phyloP scores from a whole-genome alignment of 345 rosid species.

The Corymbia maculata region DNA sequence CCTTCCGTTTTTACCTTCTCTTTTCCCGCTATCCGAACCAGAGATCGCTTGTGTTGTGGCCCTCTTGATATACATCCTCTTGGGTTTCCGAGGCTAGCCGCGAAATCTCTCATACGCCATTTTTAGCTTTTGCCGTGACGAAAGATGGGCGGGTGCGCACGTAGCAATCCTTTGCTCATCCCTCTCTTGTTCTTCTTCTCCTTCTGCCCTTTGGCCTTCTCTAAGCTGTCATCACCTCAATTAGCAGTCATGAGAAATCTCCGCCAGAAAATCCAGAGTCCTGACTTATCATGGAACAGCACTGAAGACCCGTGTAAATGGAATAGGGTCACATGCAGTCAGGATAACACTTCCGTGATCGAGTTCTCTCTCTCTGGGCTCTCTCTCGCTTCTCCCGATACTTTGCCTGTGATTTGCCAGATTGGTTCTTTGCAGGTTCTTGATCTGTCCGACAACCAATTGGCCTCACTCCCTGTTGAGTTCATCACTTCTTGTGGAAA shows the following conservation, averaged over 20 bases:
- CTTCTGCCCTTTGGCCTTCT: conserved; percentile 6
- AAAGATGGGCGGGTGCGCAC: neutral
- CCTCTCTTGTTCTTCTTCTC: neutral
- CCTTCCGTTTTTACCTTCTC: neutral
- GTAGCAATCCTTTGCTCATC: neutral
- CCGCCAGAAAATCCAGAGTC: conserved; percentile 9
- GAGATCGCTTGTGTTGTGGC: neutral
- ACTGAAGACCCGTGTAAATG: conserved; percentile 39
- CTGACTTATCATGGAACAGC: conserved; percentile 17
- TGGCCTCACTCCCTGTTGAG: conserved; percentile 35
- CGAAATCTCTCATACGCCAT: neutral
- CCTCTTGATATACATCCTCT: neutral
- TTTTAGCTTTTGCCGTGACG: neutral
- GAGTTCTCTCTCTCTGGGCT: conserved; percentile 24
- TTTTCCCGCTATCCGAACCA: neutral
- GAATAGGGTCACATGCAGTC: conserved; percentile 42
- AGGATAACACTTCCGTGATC: conserved; percentile 15
- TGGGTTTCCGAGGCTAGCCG: neutral
- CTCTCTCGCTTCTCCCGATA: conserved; percentile 21
- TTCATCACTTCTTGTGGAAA: conserved; percentile 32
- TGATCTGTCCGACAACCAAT: conserved; percentile 38
- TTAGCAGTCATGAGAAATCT: conserved; percentile 26
- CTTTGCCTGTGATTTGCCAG: conserved; percentile 36
- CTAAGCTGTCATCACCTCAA: conserved; percentile 22
- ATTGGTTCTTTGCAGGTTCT: conserved; percentile 47